Evolutionary conservation across 768 basidiomycete species (phyloP), one percentile per base, ranked within the genome.

Genomic region (Gymnopilus junonius): DNA sequence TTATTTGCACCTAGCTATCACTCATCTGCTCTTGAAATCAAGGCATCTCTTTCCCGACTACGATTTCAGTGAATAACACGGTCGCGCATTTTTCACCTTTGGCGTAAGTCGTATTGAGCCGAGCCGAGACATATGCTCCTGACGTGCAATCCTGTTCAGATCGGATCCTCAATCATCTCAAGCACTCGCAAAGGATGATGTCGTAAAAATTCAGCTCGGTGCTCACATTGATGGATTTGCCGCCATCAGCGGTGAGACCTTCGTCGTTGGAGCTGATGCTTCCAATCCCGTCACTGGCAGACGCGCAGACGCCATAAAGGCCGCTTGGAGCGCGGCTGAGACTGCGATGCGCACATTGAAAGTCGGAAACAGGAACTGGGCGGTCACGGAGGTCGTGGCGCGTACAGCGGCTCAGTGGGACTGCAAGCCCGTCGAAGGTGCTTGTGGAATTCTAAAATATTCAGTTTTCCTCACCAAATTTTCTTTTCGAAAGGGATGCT

Each of bases 161-260:
- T 93, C 93, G 37, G 93, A 95, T 79, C 77, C 89, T 15, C 84
- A 86, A 65, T 86, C 91, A 27, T 78, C 80, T 7, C 87, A 89
- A 75, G 84, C 76, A 55, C 84, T 96, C 67, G 87, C 85, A 27
- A 91, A 94, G 66, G 88, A 88, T 63, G 97, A 99, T 75, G 88
- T 99, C 61, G 97, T 99, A 68, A 99, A 98, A 80, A 79, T 99
- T 66, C 94, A 96, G 76, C 83, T 99, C 63, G 97, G 97, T 48
- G 95, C 96, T 20, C 97, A 99, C 73, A 95, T 99, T 77, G 97
- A 99, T 75, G 97, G 97, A 60, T 98, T 93, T 77, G 95, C 96
- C 20, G 88, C 94, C 58, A 89, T 97, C 75, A 88, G 87, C 73
- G 97, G 94, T 34, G 97, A 99, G 77, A 98, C 97, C 56, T 77